phyloP scores from a whole-genome alignment of 192 early-diverging fungal species.

The Backusella australiensis region DNA sequence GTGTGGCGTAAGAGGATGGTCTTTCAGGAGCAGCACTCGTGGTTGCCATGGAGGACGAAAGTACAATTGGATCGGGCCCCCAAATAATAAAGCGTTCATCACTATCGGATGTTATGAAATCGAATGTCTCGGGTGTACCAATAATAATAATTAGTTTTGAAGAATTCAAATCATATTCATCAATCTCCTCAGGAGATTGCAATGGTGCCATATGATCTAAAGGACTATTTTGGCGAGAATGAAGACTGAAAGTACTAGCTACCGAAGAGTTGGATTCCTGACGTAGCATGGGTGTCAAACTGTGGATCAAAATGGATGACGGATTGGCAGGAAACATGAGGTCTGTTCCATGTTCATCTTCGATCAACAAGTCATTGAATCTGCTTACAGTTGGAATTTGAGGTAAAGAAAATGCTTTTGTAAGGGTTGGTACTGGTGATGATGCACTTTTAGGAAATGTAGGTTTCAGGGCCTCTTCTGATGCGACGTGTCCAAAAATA shows the following conservation, averaged over 20 bases:
- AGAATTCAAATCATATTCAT: slow-evolving; percentile 13
- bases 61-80: slow-evolving; percentile 25
- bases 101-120: slow-evolving; percentile 29
- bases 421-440: background rate
- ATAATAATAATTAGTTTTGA: slow-evolving; percentile 23
- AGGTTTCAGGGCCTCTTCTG: background rate
- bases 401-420: slow-evolving; percentile 15
- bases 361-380: slow-evolving; percentile 15
- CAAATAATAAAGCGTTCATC: slow-evolving; percentile 39
- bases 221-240: background rate
- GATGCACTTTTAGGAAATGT: background rate
- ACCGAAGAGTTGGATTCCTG: slow-evolving; percentile 9
- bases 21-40: background rate
- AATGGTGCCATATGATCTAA: background rate
- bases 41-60: slow-evolving; percentile 16
- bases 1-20: slow-evolving; percentile 3
- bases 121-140: slow-evolving; percentile 33
- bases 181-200: background rate
- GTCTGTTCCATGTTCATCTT: slow-evolving; percentile 17
- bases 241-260: background rate
- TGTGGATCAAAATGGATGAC: slow-evolving; percentile 10
- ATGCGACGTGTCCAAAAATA: background rate
- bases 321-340: slow-evolving; percentile 19
- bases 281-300: background rate
- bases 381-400: slow-evolving; percentile 19